Evolutionary conservation across 108 stramenopile species (phyloP), one percentile per base, ranked within the genome.

Genomic region (Cyclostephanos invisitatus): DNA sequence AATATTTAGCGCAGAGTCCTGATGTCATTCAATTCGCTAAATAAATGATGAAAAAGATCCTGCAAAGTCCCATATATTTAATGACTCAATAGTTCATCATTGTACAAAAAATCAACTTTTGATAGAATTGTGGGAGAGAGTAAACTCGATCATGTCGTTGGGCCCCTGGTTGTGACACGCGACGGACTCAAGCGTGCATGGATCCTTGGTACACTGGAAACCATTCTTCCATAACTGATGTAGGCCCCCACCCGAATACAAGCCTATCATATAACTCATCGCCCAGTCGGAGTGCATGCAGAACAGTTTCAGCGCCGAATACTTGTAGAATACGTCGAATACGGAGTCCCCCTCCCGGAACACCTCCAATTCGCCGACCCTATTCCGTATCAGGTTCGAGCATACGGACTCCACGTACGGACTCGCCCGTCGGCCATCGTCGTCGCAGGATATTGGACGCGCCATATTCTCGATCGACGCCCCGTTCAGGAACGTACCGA

Each of bases 231-330:
- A 63, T 5, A 56, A 1, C 18, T 49, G 20, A 36, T 70, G 14
- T 0, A 37, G 2, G 29, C 49, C 29, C 15, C 49, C 66, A 3
- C 32, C 15, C 21, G 40, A 44, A 49, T 75, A 75, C 29, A 50
- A 53, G 14, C 54, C 50, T 9, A 75, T 28, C 60, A 75, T 62
- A 35, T 68, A 75, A 8, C 74, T 67, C 29, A 67, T 24, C 10
- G 60, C 44, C 74, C 74, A 75, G 60, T 75, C 74, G 15, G 66
- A 67, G 22, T 75, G 74, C 67, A 75, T 61, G 50, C 74, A 75
- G 36, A 68, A 75, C 2, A 62, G 5, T 18, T 62, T 27, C 1
- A 46, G 27, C 0, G 67, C 74, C 1, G 74, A 62, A 14, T 67
- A 68, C 53, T 54, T 62, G 38, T 75, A 75, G 59, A 75, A 75